Conservation (phyloP, 306 rosid genomes). For the Cucurbita pepo region DNA sequence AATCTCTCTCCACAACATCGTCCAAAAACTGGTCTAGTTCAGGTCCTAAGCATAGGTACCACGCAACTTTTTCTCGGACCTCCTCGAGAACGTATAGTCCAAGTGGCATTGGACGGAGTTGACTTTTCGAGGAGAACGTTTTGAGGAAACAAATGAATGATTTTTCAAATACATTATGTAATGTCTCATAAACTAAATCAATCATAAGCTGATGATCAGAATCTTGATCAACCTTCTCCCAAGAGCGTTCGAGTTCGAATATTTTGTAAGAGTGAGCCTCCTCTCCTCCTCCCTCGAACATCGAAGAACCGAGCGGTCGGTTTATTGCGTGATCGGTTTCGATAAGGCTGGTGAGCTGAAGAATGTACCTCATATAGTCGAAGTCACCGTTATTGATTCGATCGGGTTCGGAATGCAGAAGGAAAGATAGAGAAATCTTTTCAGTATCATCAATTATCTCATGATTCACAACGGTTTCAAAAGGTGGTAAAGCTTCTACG, state of each 20-base stretch:
- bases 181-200: slow-evolving; percentile 47
- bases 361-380: slow-evolving; percentile 41
- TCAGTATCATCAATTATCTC: slow-evolving; percentile 9
- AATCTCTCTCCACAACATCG: slow-evolving; percentile 57
- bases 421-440: slow-evolving; percentile 4
- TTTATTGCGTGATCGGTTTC: slow-evolving; percentile 31
- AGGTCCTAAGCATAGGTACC: slow-evolving; percentile 42
- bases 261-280: slow-evolving; percentile 22
- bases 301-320: slow-evolving; percentile 34
- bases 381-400: slow-evolving; percentile 20
- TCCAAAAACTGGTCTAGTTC: slow-evolving; percentile 67
- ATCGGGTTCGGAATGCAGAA: slow-evolving; percentile 7
- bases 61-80: slow-evolving; percentile 31
- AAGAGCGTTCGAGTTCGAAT: slow-evolving; percentile 21
- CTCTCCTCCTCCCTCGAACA: slow-evolving; percentile 29
- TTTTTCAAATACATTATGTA: slow-evolving; percentile 33
- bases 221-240: slow-evolving; percentile 5
- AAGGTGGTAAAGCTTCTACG: not conserved
- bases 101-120: slow-evolving; percentile 30
- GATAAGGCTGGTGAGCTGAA: slow-evolving; percentile 46
- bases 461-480: not conserved
- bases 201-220: slow-evolving; percentile 45
- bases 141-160: slow-evolving; percentile 49
- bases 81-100: slow-evolving; percentile 37
- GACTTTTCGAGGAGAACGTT: slow-evolving; percentile 27